Base-by-base conservation (phyloP, 805 yeast species). In the Kregervanrija delftensis region DNA sequence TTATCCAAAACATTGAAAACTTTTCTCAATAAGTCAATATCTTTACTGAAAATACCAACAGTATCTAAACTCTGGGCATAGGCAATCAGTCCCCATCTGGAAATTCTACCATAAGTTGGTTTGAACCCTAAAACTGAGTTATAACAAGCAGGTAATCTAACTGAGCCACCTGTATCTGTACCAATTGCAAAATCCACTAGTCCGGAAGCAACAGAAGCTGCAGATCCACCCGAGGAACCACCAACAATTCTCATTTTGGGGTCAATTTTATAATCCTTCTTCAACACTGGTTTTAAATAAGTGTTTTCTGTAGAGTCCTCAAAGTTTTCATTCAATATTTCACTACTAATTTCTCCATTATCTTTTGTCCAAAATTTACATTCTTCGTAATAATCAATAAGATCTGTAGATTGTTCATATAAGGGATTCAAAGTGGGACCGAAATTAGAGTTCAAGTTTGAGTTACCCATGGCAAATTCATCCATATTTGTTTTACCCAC, bases 161-260 rank as follows among this genome's bases (percentile, higher is more conserved):
- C 87, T 0, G 97, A 88, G 0, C 99, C 99, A 5, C 99, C 99
- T 0, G 99, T 93, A 56, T 93, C 99, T 1, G 98, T 86, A 0
- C 99, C 99, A 33, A 93, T 63, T 1, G 95, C 76, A 54, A 86
- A 80, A 58, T 83, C 87, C 32, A 79, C 83, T 49, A 79, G 57
- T 1, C 68, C 82, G 0, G 83, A 76, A 1, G 91, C 83, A 1
- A 91, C 96, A 0, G 95, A 86, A 1, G 96, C 96, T 0, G 98
- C 98, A 34, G 93, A 77, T 0, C 99, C 99, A 14, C 98, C 96
- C 6, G 96, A 87, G 0, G 97, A 89, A 0, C 99, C 99, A 11
- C 99, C 99, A 2, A 84, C 71, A 1, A 77, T 65, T 35, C 74
- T 63, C 40, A 62, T 61, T 4, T 51, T 51, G 2, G 55, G 46